Evolutionary conservation across 2,329 filamentous ascomycete species (phyloP).

Genomic region (Colletotrichum abscissum): DNA sequence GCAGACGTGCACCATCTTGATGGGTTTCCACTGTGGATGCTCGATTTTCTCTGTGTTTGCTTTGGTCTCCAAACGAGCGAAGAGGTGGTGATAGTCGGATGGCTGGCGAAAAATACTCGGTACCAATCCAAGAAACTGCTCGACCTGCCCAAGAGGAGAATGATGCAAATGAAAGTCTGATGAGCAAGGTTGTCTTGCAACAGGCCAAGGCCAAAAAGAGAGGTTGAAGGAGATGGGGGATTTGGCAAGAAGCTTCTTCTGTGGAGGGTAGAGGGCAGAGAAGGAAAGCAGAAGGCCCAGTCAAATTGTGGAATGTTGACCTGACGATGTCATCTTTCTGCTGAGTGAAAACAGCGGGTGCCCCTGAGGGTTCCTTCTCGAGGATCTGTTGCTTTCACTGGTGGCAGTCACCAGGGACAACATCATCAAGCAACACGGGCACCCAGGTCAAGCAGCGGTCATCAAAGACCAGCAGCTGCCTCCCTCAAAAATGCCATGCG

Average conservation of each 20-base stretch:
- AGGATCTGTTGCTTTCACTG: neutral
- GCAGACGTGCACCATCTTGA: constrained; percentile 14
- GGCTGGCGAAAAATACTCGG: constrained; percentile 28
- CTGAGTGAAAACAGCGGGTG: constrained; percentile 8
- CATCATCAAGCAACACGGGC: neutral
- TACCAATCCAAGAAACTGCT: constrained; percentile 30
- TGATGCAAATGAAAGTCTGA: constrained; percentile 26
- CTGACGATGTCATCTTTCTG: constrained; percentile 4
- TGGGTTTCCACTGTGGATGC: neutral
- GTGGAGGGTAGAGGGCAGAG: constrained; percentile 6
- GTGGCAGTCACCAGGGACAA: constrained; percentile 15
- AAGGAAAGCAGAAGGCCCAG: constrained; percentile 5
- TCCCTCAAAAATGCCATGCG: constrained; percentile 5
- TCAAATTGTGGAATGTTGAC: neutral
- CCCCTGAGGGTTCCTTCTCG: constrained; percentile 18
- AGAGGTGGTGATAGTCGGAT: constrained; percentile 25
- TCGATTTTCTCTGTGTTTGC: neutral
- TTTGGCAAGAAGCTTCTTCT: constrained; percentile 5
- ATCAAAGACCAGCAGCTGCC: constrained; percentile 18
- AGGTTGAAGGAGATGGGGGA: constrained; percentile 15
- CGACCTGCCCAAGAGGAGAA: constrained; percentile 26
- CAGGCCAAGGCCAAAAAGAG: constrained; percentile 5
- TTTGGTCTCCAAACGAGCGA: constrained; percentile 27
- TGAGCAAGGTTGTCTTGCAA: constrained; percentile 6
- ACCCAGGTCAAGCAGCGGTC: neutral